A percentile compares a stretch with the other conserved stretches of the same genome.
These are phyloP conservation scores for Reutealis trisperma DNA, from an alignment of 345 rosid genomes.

Conservation along the genomic window DNA sequence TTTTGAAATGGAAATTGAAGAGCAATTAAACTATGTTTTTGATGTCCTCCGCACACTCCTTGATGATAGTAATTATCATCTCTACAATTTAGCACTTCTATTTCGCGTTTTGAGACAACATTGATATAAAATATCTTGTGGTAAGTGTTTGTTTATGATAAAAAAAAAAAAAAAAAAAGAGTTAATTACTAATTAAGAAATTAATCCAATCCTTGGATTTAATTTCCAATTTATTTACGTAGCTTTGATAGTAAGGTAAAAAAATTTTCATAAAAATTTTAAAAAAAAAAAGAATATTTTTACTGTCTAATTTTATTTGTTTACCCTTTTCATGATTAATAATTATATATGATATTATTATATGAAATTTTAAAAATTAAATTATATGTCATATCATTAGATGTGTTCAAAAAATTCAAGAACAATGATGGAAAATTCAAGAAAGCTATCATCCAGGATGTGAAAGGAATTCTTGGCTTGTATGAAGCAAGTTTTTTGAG, in stretches of 20 bases:
- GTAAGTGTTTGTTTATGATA: neutral
- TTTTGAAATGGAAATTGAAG: constrained; percentile 1
- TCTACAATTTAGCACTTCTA: neutral
- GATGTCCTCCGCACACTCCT: neutral
- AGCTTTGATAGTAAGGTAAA: neutral
- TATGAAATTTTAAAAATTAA: no score
- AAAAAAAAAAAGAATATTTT: no score
- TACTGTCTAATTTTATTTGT: no score
- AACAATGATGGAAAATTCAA: neutral
- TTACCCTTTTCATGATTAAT: no score
- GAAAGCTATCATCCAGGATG: neutral
- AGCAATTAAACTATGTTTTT: neutral
- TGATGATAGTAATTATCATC: neutral
- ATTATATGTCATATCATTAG: neutral
- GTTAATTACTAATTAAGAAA: no score
- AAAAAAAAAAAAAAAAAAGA: no score
- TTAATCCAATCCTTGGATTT: no score
- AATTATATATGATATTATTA: no score
- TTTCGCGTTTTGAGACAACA: neutral
- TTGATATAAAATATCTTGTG: neutral
- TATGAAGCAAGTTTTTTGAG: neutral
- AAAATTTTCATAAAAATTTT: no score
- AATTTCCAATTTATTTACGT: neutral
- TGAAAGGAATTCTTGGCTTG: neutral
- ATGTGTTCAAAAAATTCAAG: constrained; percentile 11